phyloP scores from a whole-genome alignment of 129 eudicot species.

The Smallanthus sonchifolius region DNA sequence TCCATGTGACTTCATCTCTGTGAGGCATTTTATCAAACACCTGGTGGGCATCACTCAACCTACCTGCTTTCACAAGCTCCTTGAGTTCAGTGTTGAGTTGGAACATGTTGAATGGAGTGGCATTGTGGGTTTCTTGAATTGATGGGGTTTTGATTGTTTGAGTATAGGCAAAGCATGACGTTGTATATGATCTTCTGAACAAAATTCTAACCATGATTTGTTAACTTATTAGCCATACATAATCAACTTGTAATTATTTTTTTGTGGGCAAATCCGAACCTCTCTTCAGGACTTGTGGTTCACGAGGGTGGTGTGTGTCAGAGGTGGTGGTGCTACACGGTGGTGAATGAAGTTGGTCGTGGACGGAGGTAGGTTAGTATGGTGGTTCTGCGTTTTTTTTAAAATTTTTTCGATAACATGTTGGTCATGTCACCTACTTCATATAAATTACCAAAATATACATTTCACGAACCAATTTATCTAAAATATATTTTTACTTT shows the following conservation, averaged over 20 bases:
- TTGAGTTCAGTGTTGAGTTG: conserved; percentile 47
- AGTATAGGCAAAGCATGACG: conserved; percentile 36
- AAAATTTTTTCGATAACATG: too few relatives aligned
- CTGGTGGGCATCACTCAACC: conserved; percentile 55
- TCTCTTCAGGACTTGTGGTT: too few relatives aligned
- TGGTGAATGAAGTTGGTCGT: too few relatives aligned
- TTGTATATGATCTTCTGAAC: conserved; percentile 40
- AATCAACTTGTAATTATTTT: neutral
- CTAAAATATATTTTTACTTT: too few relatives aligned
- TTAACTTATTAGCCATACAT: conserved; percentile 16
- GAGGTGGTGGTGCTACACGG: too few relatives aligned
- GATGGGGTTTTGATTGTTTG: conserved; percentile 13
- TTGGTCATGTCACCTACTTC: too few relatives aligned
- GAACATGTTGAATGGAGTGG: conserved; percentile 28
- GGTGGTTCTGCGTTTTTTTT: too few relatives aligned
- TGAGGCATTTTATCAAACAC: conserved; percentile 73
- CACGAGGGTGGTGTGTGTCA: too few relatives aligned
- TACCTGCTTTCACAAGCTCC: conserved; percentile 45
- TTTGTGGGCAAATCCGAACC: too few relatives aligned
- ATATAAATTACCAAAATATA: too few relatives aligned
- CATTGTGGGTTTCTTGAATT: conserved; percentile 25
- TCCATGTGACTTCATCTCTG: conserved; percentile 82
- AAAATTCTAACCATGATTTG: conserved; percentile 38
- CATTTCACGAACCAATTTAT: too few relatives aligned
- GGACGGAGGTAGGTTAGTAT: too few relatives aligned